These are phyloP conservation scores for Tarenaya hassleriana DNA, from an alignment of 345 rosid genomes.

Conservation along the genomic window DNA sequence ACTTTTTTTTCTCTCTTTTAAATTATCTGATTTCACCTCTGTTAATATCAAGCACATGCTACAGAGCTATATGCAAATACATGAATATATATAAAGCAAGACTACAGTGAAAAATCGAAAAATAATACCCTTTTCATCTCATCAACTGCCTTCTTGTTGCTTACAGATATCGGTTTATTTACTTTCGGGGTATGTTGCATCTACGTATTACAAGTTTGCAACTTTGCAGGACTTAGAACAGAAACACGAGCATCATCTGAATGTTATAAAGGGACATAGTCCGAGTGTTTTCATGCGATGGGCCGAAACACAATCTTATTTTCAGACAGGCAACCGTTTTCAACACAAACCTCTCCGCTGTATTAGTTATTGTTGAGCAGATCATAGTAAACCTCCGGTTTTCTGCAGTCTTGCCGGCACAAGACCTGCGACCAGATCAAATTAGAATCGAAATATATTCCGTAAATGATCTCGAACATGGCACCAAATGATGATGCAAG, in stretches of 20 bases:
- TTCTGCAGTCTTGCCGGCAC: conserved; percentile 33
- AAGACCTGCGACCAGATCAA: conserved; percentile 34
- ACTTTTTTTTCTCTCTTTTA: conserved; percentile 13
- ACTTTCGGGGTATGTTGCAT: too few relatives aligned
- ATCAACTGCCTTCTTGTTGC: too few relatives aligned
- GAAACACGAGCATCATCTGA: too few relatives aligned
- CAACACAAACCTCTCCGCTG: not conserved
- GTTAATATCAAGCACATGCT: conserved; percentile 11
- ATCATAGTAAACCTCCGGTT: conserved; percentile 48
- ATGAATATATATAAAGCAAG: conserved; percentile 8
- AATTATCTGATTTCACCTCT: conserved; percentile 12
- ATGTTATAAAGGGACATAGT: too few relatives aligned
- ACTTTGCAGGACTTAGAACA: too few relatives aligned
- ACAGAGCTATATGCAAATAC: conserved; percentile 9
- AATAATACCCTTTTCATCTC: not conserved
- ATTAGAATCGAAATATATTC: too few relatives aligned
- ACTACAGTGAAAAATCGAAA: conserved; percentile 2
- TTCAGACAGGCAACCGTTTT: too few relatives aligned
- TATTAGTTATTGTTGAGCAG: conserved; percentile 27
- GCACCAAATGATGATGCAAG: not conserved
- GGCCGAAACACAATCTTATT: too few relatives aligned
- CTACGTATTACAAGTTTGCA: too few relatives aligned
- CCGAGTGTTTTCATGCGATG: too few relatives aligned
- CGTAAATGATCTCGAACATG: too few relatives aligned
- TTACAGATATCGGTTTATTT: too few relatives aligned